Percentiles rank a stretch among this genome's conserved stretches.
These are phyloP conservation scores for Pneumocystis jirovecii DNA, from an alignment of 1,139 yeast species.

Conservation along the genomic window DNA sequence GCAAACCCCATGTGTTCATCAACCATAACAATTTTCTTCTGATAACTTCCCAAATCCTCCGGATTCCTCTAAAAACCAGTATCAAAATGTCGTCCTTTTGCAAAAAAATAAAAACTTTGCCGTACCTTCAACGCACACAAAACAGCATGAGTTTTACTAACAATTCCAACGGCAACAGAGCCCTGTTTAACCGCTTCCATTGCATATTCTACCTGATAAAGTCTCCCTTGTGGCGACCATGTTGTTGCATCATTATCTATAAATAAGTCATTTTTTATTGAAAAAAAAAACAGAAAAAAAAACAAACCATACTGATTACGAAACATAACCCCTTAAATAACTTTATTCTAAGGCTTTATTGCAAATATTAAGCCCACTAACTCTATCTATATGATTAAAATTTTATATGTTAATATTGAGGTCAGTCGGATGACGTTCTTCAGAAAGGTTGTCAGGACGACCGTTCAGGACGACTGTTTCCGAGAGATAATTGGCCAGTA, in stretches of 20 bases:
- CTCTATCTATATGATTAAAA: neutral
- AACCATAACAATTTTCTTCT: conserved; percentile 77
- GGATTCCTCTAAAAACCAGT: conserved; percentile 49
- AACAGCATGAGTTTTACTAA: conserved; percentile 74
- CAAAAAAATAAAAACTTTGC: neutral
- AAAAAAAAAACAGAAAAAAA: neutral
- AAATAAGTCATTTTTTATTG: neutral
- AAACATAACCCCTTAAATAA: neutral
- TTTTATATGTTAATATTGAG: neutral
- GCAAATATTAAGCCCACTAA: neutral
- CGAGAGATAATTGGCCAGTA: neutral
- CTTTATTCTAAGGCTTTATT: neutral
- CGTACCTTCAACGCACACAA: conserved; percentile 64
- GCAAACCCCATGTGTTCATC: conserved; percentile 93
- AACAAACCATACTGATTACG: neutral
- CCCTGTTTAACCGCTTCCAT: conserved; percentile 97
- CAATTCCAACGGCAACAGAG: conserved; percentile 88
- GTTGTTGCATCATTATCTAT: conserved; percentile 12
- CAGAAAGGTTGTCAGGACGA: neutral
- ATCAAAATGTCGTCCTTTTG: neutral
- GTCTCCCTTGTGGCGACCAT: conserved; percentile 13
- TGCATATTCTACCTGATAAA: conserved; percentile 59
- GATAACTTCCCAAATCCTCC: conserved; percentile 92
- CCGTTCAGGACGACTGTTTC: neutral
- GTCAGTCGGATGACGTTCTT: neutral